Evolutionary conservation across 2,329 filamentous ascomycete genomes (phyloP), one percentile per base, ranked within the genome.

Genomic region (Bipolaris victoriae): DNA sequence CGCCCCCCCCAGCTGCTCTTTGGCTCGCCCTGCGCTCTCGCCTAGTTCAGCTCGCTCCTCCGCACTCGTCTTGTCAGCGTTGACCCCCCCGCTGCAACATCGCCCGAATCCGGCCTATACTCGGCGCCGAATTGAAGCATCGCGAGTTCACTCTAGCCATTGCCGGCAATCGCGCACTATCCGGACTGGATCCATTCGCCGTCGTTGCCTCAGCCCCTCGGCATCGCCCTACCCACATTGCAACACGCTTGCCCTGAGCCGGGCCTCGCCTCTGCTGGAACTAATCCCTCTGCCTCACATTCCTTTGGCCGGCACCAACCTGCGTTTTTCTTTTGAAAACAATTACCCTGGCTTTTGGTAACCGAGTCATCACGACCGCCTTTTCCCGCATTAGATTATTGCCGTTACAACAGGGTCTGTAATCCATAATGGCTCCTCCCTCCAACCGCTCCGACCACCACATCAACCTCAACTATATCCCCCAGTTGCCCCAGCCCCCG

Each of bases 391-490:
- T 64, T 69, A 68, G 51, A 62, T 50, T 63, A 58, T 58, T 63
- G 44, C 60, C 53, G 57, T 59, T 62, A 65, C 66, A 55, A 69
- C 69, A 64, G 70, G 65, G 67, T 72, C 71, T 71, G 69, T 91
- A 92, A 92, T 92, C 83, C 86, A 92, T 94, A 92, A 96, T 97
- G 92, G 90, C 91, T 83, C 91, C 86, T 80, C 60, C 74, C 37
- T 84, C 75, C 41, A 84, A 89, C 78, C 89, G 92, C 86, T 87
- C 91, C 73, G 91, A 96, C 77, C 83, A 84, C 72, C 90, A 94
- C 78, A 86, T 95, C 82, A 89, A 89, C 76, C 87, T 95, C 78
- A 91, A 91, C 81, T 93, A 91, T 79, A 86, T 91, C 67, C 84
- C 88, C 59, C 87, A 89, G 78, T 78, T 86, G 76, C 84, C 86